These are phyloP conservation scores for Alternaria sp. DNA, from an alignment of 2,329 filamentous ascomycete species.

Conservation along the genomic window DNA sequence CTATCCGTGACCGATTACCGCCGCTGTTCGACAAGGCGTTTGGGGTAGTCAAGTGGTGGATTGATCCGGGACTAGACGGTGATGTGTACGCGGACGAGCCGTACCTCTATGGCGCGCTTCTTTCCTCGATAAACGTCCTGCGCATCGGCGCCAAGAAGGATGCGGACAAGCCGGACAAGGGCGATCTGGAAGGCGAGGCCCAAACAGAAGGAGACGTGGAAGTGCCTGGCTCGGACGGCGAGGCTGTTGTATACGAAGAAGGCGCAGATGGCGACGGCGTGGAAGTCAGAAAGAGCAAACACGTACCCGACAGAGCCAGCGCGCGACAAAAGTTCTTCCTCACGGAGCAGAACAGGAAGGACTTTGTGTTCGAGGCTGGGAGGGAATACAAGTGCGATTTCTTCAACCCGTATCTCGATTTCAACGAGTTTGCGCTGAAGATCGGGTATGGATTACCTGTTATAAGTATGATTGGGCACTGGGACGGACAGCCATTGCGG, in stretches of 20 bases:
- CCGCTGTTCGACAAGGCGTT: slow-evolving; percentile 86
- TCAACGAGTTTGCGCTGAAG: slow-evolving; percentile 74
- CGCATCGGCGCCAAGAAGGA: slow-evolving; percentile 62
- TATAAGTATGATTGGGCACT: slow-evolving; percentile 77
- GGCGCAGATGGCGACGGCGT: slow-evolving; percentile 56
- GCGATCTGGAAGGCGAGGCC: slow-evolving; percentile 43
- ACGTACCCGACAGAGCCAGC: slow-evolving; percentile 49
- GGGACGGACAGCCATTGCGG: slow-evolving; percentile 79
- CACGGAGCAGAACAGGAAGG: slow-evolving; percentile 59
- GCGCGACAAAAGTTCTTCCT: slow-evolving; percentile 67
- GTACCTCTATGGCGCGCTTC: slow-evolving; percentile 81
- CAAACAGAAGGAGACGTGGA: slow-evolving; percentile 59
- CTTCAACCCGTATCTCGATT: slow-evolving; percentile 91
- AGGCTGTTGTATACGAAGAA: slow-evolving; percentile 59
- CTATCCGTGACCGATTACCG: slow-evolving; percentile 84
- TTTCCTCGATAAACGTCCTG: slow-evolving; percentile 80
- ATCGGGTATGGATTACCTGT: slow-evolving; percentile 64
- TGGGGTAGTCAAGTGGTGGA: slow-evolving; percentile 84
- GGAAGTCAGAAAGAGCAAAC: slow-evolving; percentile 46
- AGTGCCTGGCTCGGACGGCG: slow-evolving; percentile 44
- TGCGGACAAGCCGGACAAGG: slow-evolving; percentile 39
- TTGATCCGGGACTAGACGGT: slow-evolving; percentile 89
- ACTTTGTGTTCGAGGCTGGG: slow-evolving; percentile 67
- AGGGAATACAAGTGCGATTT: slow-evolving; percentile 73
- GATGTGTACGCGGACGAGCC: slow-evolving; percentile 88